phyloP scores from a whole-genome alignment of 1,284 basidiomycete species.

The Ceratobasidium sp. region DNA sequence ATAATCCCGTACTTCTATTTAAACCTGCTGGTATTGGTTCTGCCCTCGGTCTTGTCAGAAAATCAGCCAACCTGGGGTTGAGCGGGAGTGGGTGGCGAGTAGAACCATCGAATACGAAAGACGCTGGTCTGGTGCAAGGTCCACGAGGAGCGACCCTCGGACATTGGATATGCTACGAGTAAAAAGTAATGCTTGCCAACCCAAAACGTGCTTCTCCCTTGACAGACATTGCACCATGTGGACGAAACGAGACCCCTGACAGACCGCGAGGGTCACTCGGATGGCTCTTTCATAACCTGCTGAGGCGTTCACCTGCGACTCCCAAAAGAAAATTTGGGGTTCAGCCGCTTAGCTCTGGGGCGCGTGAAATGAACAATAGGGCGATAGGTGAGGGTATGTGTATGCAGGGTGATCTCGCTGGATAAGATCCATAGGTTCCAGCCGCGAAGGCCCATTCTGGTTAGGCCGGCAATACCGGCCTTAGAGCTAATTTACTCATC shows the following conservation, averaged over 20 bases:
- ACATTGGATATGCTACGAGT: neutral
- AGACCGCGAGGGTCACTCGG: conserved; percentile 2
- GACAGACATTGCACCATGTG: neutral
- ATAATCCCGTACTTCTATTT: neutral
- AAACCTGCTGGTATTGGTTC: neutral
- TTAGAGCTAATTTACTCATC: neutral
- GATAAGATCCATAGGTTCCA: conserved; percentile 21
- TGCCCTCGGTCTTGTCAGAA: neutral
- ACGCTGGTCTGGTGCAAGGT: neutral
- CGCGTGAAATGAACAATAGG: conserved; percentile 26
- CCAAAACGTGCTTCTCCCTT: neutral
- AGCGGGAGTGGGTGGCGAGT: no score
- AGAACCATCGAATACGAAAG: neutral
- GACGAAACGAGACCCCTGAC: conserved; percentile 1
- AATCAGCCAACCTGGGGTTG: neutral
- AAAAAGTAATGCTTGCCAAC: neutral
- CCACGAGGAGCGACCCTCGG: neutral
- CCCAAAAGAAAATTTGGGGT: conserved; percentile 15
- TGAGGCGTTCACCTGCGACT: neutral
- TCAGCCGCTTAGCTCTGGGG: neutral
- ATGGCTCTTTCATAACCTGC: conserved; percentile 7
- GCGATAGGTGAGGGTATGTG: neutral
- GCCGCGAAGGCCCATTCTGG: conserved; percentile 14
- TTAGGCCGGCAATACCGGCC: conserved; percentile 16
- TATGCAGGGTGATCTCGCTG: conserved; percentile 20